Evolutionary conservation across 495 filamentous ascomycete species (phyloP), one percentile per base, ranked within the genome.

Genomic region (Penicillium salamii): DNA sequence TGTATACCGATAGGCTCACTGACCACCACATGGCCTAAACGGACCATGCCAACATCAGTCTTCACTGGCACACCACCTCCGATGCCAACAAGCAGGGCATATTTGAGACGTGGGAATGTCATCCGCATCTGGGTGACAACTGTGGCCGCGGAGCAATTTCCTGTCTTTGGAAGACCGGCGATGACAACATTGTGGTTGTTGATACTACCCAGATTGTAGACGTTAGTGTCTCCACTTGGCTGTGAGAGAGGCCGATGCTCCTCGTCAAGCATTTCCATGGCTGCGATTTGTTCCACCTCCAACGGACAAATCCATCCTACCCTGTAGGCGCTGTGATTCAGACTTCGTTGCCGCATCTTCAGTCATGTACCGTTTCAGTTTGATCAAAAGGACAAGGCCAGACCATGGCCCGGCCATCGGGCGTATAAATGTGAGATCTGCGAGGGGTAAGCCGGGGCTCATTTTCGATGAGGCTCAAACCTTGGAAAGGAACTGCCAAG

Each of bases 291-390:
- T 42, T 71, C 67, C 24, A 64, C 43, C 20, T 59, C 50, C 35
- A 70, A 40, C 1, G 66, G 55, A 41, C 59, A 69, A 21, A 71
- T 54, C 67, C 66, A 71, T 46, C 53, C 66, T 32, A 71, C 55
- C 13, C 50, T 53, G 38, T 69, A 71, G 26, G 21, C 9, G 18
- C 45, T 33, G 21, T 14, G 49, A 17, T 33, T 52, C 23, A 46
- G 23, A 26, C 23, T 26, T 26, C 23, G 23, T 26, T 42, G 23
- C 23, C 23, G 23, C 23, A 26, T 26, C 8, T 26, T 26, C 23
- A 8, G 23, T 26, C 23, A 8, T 26, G 23, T 8, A 26, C 23
- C 23, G 8, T 26, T 26, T 26, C 23, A 26, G 4, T 8, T 26
- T 26, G 23, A 26, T 4, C 8, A 8, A 8, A 8, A 8, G 4